These are phyloP conservation scores for Solioccasus polychromus DNA, from an alignment of 768 basidiomycete genomes.

Conservation along the genomic window DNA sequence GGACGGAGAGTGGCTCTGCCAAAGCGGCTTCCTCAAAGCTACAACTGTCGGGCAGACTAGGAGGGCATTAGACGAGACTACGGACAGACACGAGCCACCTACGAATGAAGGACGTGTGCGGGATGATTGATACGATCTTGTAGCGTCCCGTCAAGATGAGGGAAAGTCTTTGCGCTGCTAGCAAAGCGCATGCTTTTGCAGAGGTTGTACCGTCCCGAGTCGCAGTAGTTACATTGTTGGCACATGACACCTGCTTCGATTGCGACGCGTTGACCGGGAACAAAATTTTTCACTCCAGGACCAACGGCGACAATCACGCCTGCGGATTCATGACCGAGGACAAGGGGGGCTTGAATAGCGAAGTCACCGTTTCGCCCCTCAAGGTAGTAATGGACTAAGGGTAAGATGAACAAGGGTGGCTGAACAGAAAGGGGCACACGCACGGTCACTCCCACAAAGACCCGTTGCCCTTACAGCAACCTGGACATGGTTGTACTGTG, in stretches of 20 bases:
- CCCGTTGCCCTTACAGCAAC: constrained; percentile 81
- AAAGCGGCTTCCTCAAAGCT: constrained; percentile 81
- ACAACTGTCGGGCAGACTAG: constrained; percentile 71
- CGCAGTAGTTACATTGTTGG: constrained; percentile 66
- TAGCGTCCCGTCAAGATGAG: constrained; percentile 91
- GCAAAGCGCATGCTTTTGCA: constrained; percentile 90
- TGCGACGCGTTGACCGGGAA: constrained; percentile 83
- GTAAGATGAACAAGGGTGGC: constrained; percentile 2
- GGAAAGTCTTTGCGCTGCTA: constrained; percentile 85
- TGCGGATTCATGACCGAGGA: constrained; percentile 93
- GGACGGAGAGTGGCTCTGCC: constrained; percentile 92
- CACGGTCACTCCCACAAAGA: constrained; percentile 84
- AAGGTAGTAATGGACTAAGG: constrained; percentile 82
- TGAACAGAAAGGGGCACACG: constrained; percentile 24
- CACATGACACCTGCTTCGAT: constrained; percentile 94
- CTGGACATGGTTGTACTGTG: constrained; percentile 71
- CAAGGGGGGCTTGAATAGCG: constrained; percentile 78
- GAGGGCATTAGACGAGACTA: constrained; percentile 11
- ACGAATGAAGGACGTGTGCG: constrained; percentile 83
- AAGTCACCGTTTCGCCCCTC: constrained; percentile 94
- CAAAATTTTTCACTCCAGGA: constrained; percentile 58
- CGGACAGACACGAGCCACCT: constrained; percentile 32
- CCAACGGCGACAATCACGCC: constrained; percentile 85
- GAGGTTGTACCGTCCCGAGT: constrained; percentile 84
- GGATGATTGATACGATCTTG: constrained; percentile 89